Conservation (phyloP, 2,329 filamentous ascomycete genomes). For the Neonectria ditissima region DNA sequence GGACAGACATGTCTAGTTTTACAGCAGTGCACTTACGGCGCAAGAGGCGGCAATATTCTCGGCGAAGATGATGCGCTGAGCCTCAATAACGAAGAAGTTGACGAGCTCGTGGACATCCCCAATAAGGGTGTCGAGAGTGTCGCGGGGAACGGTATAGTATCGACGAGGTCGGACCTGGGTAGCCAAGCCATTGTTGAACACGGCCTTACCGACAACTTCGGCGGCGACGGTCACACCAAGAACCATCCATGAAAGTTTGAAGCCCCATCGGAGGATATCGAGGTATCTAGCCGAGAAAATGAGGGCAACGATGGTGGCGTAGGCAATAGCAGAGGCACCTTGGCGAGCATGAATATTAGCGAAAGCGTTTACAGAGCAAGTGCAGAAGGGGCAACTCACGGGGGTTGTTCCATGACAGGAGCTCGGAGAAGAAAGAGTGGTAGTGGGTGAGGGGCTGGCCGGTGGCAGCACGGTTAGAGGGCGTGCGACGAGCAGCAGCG, state of each 20-base stretch:
- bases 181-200: slow-evolving; percentile 71
- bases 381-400: slow-evolving; percentile 58
- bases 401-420: slow-evolving; percentile 77
- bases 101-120: slow-evolving; percentile 75
- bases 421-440: slow-evolving; percentile 77
- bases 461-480: slow-evolving; percentile 65
- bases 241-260: slow-evolving; percentile 74
- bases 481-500: slow-evolving; percentile 67
- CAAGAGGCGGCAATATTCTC: slow-evolving; percentile 73
- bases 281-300: slow-evolving; percentile 75
- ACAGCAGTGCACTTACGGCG: slow-evolving; percentile 61
- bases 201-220: slow-evolving; percentile 70
- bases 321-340: slow-evolving; percentile 76
- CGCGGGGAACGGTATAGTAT: slow-evolving; percentile 75
- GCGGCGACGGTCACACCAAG: slow-evolving; percentile 70
- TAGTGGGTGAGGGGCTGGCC: slow-evolving; percentile 76
- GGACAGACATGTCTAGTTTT: slow-evolving; percentile 24
- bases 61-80: slow-evolving; percentile 74
- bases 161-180: slow-evolving; percentile 74
- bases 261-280: slow-evolving; percentile 72
- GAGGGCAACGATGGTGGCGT: slow-evolving; percentile 65
- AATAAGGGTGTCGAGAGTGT: slow-evolving; percentile 70
- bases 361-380: slow-evolving; percentile 8
- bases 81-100: slow-evolving; percentile 79
- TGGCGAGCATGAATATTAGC: slow-evolving; percentile 30